A percentile compares a stretch with the other conserved stretches of the same genome.
These are phyloP conservation scores for Nicotiana obtusifolia DNA, from an alignment of 257 asterid genomes.

Conservation along the genomic window DNA sequence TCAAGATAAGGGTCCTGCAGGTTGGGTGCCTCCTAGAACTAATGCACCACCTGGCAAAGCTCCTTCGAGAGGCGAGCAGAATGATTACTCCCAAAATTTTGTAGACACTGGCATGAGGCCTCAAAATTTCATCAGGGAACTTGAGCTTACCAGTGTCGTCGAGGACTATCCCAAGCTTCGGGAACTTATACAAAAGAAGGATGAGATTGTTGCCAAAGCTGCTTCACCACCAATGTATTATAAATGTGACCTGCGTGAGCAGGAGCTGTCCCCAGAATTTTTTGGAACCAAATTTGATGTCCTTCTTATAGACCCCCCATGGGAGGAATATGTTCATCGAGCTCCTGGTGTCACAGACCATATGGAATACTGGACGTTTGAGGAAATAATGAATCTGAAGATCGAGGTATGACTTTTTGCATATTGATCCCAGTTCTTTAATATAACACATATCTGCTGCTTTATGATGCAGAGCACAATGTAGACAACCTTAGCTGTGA, in stretches of 20 bases:
- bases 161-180: constrained; percentile 99
- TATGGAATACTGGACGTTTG: constrained; percentile 87
- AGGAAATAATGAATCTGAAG: constrained; percentile 92
- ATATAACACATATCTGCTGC: neutral
- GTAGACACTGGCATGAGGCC: constrained; percentile 99
- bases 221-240: constrained; percentile 85
- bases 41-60: constrained; percentile 85
- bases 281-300: constrained; percentile 97
- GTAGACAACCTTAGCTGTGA: neutral
- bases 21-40: constrained; percentile 73
- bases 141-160: constrained; percentile 95
- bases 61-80: constrained; percentile 99
- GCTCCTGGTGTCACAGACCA: constrained; percentile 99
- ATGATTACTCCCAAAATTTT: constrained; percentile 98
- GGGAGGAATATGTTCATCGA: constrained; percentile 99
- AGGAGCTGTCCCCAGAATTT: constrained; percentile 77
- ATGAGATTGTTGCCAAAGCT: constrained; percentile 81
- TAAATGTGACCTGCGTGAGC: constrained; percentile 81
- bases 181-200: constrained; percentile 95
- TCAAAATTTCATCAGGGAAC: constrained; percentile 92
- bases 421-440: neutral
- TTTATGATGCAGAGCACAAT: neutral
- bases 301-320: constrained; percentile 94
- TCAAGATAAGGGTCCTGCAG: constrained; percentile 67
- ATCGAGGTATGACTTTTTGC: constrained; percentile 59